phyloP scores from a whole-genome alignment of 1,284 basidiomycete genomes.

The Ceratobasidium sp. region DNA sequence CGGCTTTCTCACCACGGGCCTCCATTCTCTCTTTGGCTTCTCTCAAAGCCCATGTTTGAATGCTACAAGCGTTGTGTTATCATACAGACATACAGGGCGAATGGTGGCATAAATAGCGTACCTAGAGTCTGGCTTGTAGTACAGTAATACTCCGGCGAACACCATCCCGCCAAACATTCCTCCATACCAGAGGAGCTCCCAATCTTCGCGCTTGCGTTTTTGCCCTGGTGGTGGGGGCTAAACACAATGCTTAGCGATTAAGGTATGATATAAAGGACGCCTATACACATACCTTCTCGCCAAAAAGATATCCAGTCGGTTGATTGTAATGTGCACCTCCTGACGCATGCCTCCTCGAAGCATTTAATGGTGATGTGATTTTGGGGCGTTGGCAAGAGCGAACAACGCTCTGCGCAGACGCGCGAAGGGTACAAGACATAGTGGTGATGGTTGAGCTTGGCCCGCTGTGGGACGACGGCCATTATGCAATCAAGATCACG shows the following conservation, averaged over 20 bases:
- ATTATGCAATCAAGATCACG: constrained; percentile 22
- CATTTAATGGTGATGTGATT: neutral
- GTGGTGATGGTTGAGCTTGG: constrained; percentile 32
- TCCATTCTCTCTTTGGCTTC: constrained; percentile 92
- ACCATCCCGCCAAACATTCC: constrained; percentile 93
- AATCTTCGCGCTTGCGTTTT: constrained; percentile 87
- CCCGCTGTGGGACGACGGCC: constrained; percentile 6
- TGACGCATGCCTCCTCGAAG: constrained; percentile 20
- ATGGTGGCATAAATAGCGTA: constrained; percentile 59
- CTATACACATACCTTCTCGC: constrained; percentile 79
- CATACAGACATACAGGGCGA: constrained; percentile 23
- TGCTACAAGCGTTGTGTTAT: constrained; percentile 62
- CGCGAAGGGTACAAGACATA: constrained; percentile 39
- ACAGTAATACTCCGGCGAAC: constrained; percentile 80
- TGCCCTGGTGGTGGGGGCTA: constrained; percentile 83
- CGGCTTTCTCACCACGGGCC: constrained; percentile 85
- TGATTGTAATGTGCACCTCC: constrained; percentile 79
- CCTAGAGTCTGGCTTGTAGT: constrained; percentile 98
- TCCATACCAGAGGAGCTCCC: constrained; percentile 90
- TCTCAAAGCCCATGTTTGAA: constrained; percentile 89
- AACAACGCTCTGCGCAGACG: constrained; percentile 24
- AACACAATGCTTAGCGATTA: constrained; percentile 22
- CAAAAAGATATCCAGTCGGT: constrained; percentile 88
- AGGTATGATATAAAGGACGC: constrained; percentile 9
- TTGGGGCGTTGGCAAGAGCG: constrained; percentile 30